Evolutionary conservation across 2,329 filamentous ascomycete species (phyloP), one percentile per base, ranked within the genome.

Genomic region (Calonectria fujianensis): DNA sequence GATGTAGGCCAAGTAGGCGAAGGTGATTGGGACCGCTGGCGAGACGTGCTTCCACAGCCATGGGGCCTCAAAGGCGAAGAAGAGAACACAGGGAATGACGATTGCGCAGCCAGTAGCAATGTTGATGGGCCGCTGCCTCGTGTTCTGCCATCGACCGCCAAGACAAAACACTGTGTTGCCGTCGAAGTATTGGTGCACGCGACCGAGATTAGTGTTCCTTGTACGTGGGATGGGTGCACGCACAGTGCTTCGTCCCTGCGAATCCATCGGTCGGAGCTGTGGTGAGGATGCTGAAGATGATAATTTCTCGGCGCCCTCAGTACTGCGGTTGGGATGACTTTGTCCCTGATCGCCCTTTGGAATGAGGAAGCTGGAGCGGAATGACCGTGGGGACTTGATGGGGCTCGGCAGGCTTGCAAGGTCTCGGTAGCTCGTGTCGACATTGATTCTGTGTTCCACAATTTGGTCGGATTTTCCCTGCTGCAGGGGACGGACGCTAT

Each of bases 121-220:
- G 80, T 98, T 98, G 82, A 99, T 93, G 2, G 97, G 97, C 77
- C 93, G 91, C 79, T 97, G 94, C 79, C 92, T 92, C 45, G 97
- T 94, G 84, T 98, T 98, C 82, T 98, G 95, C 74, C 97, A 89
- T 74, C 97, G 91, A 10, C 97, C 97, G 41, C 95, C 94, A 74
- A 95, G 89, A 84, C 93, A 98, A 83, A 99, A 99, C 31, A 96
- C 88, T 0, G 95, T 98, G 82, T 98, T 99, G 59, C 97, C 97
- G 57, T 95, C 91, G 81, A 98, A 98, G 84, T 98, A 98, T 83
- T 98, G 92, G 85, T 96, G 94, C 80, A 98, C 98, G 78, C 90
- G 93, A 67, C 82, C 82, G 93, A 70, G 91, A 82, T 73, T 74
- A n/a, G 77, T 74, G 45, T 79, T 78, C 41, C 75, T 77, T 32